These are phyloP conservation scores for Boletus rufocinnamomeus DNA, from an alignment of 768 basidiomycete genomes.

Conservation along the genomic window DNA sequence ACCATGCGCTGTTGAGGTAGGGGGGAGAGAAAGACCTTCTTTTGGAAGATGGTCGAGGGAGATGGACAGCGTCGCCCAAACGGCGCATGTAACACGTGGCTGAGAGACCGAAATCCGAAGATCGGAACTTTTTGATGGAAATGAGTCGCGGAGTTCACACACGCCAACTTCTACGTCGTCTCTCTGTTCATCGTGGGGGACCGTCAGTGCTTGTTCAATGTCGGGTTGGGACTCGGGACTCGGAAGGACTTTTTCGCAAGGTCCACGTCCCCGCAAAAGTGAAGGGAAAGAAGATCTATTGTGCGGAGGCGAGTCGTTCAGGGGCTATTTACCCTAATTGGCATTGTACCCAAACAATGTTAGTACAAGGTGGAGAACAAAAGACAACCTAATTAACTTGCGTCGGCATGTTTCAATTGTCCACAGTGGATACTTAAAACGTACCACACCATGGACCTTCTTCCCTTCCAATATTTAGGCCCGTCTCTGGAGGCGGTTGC, in stretches of 20 bases:
- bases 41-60: no score
- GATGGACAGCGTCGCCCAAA: no score
- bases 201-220: neutral
- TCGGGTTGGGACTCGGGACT: neutral
- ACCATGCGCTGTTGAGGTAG: neutral
- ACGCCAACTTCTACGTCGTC: neutral
- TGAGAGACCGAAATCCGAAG: no score
- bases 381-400: slow-evolving; percentile 2
- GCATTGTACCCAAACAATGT: neutral
- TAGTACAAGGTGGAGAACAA: slow-evolving; percentile 18
- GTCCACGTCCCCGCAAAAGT: neutral
- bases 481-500: slow-evolving; percentile 24
- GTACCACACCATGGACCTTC: slow-evolving; percentile 1
- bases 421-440: slow-evolving; percentile 10
- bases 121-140: no score
- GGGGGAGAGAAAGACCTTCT: neutral
- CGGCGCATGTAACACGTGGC: no score
- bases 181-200: neutral
- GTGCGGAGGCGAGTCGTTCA: slow-evolving; percentile 1
- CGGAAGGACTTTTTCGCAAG: neutral
- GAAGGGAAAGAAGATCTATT: neutral
- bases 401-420: slow-evolving; percentile 20
- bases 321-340: slow-evolving; percentile 18
- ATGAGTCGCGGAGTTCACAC: slow-evolving; percentile 3
- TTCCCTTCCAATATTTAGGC: slow-evolving; percentile 10